Evolutionary conservation across 371 early-diverging fungal genomes (phyloP).

Genomic region (Zancudomyces culisetae): DNA sequence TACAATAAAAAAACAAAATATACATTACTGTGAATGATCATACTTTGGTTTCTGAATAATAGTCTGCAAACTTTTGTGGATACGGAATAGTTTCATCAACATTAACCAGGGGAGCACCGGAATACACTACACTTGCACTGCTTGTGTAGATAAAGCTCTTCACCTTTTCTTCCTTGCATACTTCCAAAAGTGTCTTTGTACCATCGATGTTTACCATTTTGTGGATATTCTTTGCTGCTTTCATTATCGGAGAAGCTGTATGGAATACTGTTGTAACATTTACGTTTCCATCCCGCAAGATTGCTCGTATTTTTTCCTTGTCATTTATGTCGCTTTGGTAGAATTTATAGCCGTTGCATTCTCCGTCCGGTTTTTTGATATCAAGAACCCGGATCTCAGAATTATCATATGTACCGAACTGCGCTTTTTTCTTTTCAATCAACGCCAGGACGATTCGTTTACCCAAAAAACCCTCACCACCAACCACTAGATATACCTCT

Average conservation of each 20-base stretch:
- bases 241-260: constrained; percentile 76
- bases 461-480: constrained; percentile 82
- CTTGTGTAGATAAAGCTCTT: constrained; percentile 64
- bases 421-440: constrained; percentile 32
- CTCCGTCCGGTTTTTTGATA: constrained; percentile 33
- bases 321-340: constrained; percentile 57
- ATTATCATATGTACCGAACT: neutral
- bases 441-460: constrained; percentile 56
- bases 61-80: constrained; percentile 55
- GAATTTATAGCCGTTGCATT: constrained; percentile 36
- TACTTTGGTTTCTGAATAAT: constrained; percentile 85
- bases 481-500: constrained; percentile 55
- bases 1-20: constrained; percentile 6
- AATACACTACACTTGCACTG: constrained; percentile 72
- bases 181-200: constrained; percentile 62
- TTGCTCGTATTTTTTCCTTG: constrained; percentile 36
- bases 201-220: constrained; percentile 74
- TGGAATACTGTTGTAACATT: constrained; percentile 64
- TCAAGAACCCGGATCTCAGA: constrained; percentile 38
- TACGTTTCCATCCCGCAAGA: constrained; percentile 26
- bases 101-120: constrained; percentile 49
- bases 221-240: constrained; percentile 37
- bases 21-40: constrained; percentile 1
- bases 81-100: constrained; percentile 62
- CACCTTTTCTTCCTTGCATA: constrained; percentile 46